Evolutionary conservation across 2,329 filamentous ascomycete species (phyloP).

Genomic region (Alternaria brassicae): DNA sequence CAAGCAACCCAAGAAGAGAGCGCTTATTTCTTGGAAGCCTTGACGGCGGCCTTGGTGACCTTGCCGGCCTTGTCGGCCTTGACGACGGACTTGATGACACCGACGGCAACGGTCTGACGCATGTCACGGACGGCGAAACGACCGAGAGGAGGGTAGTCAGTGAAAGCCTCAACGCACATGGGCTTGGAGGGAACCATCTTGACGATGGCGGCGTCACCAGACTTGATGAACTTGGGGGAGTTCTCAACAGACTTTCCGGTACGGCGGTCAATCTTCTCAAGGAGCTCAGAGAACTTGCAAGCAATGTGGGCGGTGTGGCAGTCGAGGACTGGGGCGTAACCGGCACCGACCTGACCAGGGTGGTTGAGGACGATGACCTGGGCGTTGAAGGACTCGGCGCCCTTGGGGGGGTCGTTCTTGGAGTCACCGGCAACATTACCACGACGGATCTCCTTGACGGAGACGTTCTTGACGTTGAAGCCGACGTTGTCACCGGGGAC

Average conservation of each 20-base stretch:
- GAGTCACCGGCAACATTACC: slow-evolving; percentile 99
- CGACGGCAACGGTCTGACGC: slow-evolving; percentile 80
- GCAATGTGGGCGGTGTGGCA: slow-evolving; percentile 99
- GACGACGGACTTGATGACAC: slow-evolving; percentile 80
- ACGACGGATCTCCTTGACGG: slow-evolving; percentile 99
- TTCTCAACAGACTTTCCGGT: slow-evolving; percentile 96
- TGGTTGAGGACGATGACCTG: slow-evolving; percentile 99
- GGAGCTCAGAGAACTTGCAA: slow-evolving; percentile 99
- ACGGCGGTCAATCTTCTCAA: slow-evolving; percentile 99
- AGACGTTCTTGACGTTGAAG: slow-evolving; percentile 99
- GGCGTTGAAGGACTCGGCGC: slow-evolving; percentile 93
- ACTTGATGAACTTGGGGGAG: slow-evolving; percentile 99
- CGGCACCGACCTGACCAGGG: slow-evolving; percentile 98
- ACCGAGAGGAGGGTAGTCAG: slow-evolving; percentile 98
- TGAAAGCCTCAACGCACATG: slow-evolving; percentile 99
- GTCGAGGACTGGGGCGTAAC: slow-evolving; percentile 98
- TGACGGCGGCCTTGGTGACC: slow-evolving; percentile 59
- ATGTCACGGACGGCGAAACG: slow-evolving; percentile 99
- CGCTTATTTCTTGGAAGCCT: slow-evolving; percentile 54
- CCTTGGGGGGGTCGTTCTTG: slow-evolving; percentile 97
- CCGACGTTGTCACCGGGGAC: slow-evolving; percentile 99
- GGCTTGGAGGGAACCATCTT: slow-evolving; percentile 99
- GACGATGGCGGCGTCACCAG: slow-evolving; percentile 99
- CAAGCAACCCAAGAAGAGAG: slow-evolving; percentile 38
- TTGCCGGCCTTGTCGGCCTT: slow-evolving; percentile 60